Conservation (phyloP, 306 rosid species). For the Vachellia collinsii region DNA sequence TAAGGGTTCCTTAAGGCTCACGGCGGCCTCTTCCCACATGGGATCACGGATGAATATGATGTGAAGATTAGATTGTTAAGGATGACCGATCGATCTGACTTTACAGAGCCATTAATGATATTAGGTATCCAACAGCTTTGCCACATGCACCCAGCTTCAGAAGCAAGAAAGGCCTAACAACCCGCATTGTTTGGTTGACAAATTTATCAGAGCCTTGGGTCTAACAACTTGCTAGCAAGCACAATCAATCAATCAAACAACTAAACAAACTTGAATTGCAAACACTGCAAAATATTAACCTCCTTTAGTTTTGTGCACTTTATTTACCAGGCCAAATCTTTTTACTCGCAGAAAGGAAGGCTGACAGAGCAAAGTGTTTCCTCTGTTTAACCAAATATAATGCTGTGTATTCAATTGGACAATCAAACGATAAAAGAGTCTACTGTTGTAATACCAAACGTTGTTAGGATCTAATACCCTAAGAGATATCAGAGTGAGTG, state of each 20-base stretch:
- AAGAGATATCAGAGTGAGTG: too few species aligned
- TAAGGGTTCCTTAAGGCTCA: slow-evolving; percentile 27
- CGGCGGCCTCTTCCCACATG: slow-evolving; percentile 21
- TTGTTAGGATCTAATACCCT: too few species aligned
- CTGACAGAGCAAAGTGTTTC: neutral
- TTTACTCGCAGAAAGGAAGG: neutral
- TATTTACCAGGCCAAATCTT: neutral
- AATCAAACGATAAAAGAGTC: neutral
- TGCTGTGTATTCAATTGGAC: neutral
- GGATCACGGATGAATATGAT: neutral
- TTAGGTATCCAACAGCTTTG: slow-evolving; percentile 22
- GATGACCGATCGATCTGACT: neutral
- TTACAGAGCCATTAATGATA: neutral
- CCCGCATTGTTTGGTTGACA: slow-evolving; percentile 6
- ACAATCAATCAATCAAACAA: too few species aligned
- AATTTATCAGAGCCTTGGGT: slow-evolving; percentile 10
- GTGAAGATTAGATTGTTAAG: neutral
- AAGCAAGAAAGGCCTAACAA: slow-evolving; percentile 32
- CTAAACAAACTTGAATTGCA: neutral
- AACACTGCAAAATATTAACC: neutral
- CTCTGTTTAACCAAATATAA: neutral
- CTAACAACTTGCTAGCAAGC: slow-evolving; percentile 2
- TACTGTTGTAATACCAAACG: too few species aligned
- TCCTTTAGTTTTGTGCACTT: neutral
- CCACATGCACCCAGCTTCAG: slow-evolving; percentile 28